Evolutionary conservation across 139 green algal genomes (phyloP), one percentile per base, ranked within the genome.

Genomic region (Pycnococcus provasolii): DNA sequence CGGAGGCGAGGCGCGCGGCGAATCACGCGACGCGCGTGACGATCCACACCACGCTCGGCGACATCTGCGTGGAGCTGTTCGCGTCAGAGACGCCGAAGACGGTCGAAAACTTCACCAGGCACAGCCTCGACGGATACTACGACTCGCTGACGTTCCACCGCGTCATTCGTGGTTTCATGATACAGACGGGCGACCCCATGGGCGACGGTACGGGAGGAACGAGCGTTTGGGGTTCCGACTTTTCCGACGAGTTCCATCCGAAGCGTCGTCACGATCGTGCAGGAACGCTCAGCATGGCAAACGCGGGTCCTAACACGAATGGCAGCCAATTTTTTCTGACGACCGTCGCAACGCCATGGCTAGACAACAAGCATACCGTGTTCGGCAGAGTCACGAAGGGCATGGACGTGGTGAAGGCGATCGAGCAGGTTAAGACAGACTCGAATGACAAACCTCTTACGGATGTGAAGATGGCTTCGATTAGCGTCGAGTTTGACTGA

Each of bases 141-240:
- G 88, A 98, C 66, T 77, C 72, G 44, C 73, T 96, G 50, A 81
- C 94, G 61, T 94, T 97, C 82, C 94, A 99, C 77, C 78, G 92
- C 8, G 85, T 98, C 8, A 97, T 98, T 73, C 96, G 96, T 76
- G 88, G 88, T 53, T 98, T 98, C 89, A 96, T 96, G 91, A 68
- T 96, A 7, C 92, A 97, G 70, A 94, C 87, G 2, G 91, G 79
- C 4, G 81, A 83, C 64, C 76, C 80, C 1, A 61, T 85, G 4
- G 90, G 92, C 15, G 90, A 98, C 66, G 94, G 94, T 48, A 98
- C 94, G 1, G 94, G 94, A 2, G 94, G 94, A 26, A 80, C 90
- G 73, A 94, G 83, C 62, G 96, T 98, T 45, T 99, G 94, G 94
- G 94, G 94, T 3, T 82, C 77, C 2, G 90, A 97, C 68, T 99